Percentiles rank a stretch among this genome's conserved stretches.
Conservation (phyloP, 192 early-diverging fungal species). For the Rhizophagus prolifer region DNA sequence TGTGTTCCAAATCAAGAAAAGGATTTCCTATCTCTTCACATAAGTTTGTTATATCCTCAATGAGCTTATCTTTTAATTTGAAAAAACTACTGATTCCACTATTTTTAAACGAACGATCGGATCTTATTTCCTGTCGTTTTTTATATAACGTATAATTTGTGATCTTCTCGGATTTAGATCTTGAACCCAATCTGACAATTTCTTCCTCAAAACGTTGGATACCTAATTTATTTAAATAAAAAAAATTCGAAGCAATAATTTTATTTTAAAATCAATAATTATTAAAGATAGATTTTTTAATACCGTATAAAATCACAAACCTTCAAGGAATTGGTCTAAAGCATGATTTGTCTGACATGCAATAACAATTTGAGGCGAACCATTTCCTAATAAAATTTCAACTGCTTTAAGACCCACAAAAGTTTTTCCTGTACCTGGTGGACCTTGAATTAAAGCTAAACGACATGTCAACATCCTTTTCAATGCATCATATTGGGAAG, state of each 20-base stretch:
- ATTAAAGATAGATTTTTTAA: not conserved
- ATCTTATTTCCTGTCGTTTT: constrained; percentile 33
- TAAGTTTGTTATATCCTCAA: too few relatives aligned
- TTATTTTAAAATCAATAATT: not conserved
- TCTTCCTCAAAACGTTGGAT: constrained; percentile 44
- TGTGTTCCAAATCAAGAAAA: constrained; percentile 39
- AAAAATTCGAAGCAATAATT: not conserved
- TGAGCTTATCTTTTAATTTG: constrained; percentile 31
- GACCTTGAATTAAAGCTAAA: constrained; percentile 54
- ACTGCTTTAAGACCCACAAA: constrained; percentile 53
- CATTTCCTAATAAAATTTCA: constrained; percentile 43
- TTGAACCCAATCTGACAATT: constrained; percentile 51
- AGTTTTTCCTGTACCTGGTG: constrained; percentile 63
- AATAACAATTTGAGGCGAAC: constrained; percentile 46
- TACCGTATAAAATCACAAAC: not conserved
- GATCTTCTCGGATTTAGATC: constrained; percentile 46
- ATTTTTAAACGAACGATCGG: not conserved
- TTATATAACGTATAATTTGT: constrained; percentile 40
- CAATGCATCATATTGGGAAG: constrained; percentile 48
- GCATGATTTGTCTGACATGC: constrained; percentile 63
- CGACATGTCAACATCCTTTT: constrained; percentile 44
- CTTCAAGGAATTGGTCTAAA: constrained; percentile 45
- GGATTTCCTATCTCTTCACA: constrained; percentile 47
- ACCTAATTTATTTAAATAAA: constrained; percentile 20
- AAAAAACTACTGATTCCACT: constrained; percentile 30